These are phyloP conservation scores for Pecoramyces ruminantium DNA, from an alignment of 192 early-diverging fungal species.

Conservation along the genomic window DNA sequence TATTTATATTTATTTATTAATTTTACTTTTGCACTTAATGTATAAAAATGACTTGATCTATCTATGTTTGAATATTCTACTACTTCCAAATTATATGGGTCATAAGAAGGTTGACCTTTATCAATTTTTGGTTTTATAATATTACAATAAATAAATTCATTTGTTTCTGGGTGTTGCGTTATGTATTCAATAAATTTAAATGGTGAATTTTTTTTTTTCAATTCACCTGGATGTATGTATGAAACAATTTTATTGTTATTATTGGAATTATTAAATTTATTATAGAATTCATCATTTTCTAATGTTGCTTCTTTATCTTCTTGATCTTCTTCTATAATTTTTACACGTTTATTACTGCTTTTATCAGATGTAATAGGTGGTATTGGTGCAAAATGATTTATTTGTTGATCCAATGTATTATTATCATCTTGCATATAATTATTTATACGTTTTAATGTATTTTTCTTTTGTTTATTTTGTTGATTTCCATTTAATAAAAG, in stretches of 20 bases:
- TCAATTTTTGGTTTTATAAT: constrained; percentile 9
- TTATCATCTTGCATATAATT: background rate
- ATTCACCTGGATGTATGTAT: background rate
- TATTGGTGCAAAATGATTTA: background rate
- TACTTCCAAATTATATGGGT: constrained; percentile 32
- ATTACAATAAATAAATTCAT: constrained; percentile 30
- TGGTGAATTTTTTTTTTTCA: constrained; percentile 1
- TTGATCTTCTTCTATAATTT: background rate
- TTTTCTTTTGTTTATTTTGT: background rate
- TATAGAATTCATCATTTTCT: background rate
- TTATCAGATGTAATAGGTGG: background rate
- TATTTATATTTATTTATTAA: too few relatives aligned
- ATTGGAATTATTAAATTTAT: background rate
- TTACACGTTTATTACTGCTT: background rate
- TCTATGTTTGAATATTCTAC: constrained; percentile 22
- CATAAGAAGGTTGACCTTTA: constrained; percentile 16
- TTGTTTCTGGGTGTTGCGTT: constrained; percentile 8
- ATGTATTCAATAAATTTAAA: constrained; percentile 24
- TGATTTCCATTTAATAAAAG: background rate
- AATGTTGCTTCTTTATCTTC: background rate
- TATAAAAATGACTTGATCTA: constrained; percentile 23
- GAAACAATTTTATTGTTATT: background rate
- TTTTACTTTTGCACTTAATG: constrained; percentile 19
- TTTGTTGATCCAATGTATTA: background rate
- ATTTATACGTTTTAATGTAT: background rate